These are phyloP conservation scores for Schwanniomyces pseudopolymorphus DNA, from an alignment of 805 yeast genomes.

Conservation along the genomic window DNA sequence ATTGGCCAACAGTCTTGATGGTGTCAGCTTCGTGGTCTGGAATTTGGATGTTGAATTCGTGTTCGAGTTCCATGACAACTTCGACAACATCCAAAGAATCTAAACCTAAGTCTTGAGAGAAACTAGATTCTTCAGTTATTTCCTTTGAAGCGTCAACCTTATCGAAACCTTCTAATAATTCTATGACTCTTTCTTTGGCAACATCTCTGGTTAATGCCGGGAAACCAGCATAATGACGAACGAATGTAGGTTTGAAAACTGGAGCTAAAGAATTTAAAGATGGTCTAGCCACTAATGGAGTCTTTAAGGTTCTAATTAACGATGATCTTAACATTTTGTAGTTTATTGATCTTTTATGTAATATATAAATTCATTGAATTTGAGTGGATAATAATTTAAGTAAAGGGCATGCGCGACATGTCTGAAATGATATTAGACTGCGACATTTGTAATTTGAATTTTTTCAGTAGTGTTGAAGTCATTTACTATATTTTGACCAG, in stretches of 20 bases:
- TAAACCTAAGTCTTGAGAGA: constrained; percentile 43
- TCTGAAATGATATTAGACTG: not conserved
- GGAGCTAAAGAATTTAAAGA: constrained; percentile 9
- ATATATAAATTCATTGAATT: not conserved
- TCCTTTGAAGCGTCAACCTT: constrained; percentile 45
- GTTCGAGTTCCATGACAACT: constrained; percentile 48
- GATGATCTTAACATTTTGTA: constrained; percentile 32
- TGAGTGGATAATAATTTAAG: constrained; percentile 4
- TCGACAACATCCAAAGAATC: constrained; percentile 49
- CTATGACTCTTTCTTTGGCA: constrained; percentile 60
- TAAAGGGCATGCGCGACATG: not conserved
- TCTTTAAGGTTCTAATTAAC: constrained; percentile 25
- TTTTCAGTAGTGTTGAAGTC: not conserved
- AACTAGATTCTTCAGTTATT: constrained; percentile 36
- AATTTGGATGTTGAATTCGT: constrained; percentile 47
- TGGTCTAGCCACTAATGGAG: constrained; percentile 16
- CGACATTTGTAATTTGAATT: constrained; percentile 6
- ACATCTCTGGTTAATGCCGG: constrained; percentile 64
- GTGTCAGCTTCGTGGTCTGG: constrained; percentile 48
- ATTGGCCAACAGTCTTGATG: constrained; percentile 47
- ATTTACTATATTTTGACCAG: not conserved
- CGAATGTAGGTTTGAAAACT: constrained; percentile 9
- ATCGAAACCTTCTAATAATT: constrained; percentile 63
- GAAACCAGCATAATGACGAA: constrained; percentile 51
- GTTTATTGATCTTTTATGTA: not conserved